Evolutionary conservation across 345 rosid species (phyloP), one percentile per base, ranked within the genome.

Genomic region (Mercurialis annua): DNA sequence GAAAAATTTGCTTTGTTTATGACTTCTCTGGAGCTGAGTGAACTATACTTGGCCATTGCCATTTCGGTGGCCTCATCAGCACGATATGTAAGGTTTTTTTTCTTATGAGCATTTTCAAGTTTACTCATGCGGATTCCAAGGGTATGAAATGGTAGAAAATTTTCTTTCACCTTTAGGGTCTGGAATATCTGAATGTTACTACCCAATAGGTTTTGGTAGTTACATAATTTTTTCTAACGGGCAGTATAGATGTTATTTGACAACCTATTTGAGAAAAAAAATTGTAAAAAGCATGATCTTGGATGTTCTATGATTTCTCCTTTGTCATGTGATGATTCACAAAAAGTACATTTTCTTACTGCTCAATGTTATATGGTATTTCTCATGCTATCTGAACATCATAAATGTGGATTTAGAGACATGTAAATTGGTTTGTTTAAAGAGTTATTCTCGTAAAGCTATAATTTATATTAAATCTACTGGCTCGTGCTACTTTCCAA

Each of bases 391-490:
- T 12, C 0, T 34, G 36, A 61, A 69, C 44, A 34, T 66, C 3
- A 0, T 0, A 0, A 30, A 62, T 46, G 40, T 63, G 10, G 60
- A 60, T 53, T 29, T 18, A 1, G 70, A 40, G 54, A 52, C 3
- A 1, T 76, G 81, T 51, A 62, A 51, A 43, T 44, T 46, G 44
- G 34, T 50, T 12, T 81, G 80, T 71, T 67, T 62, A 4, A 78
- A 56, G 21, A 72, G 62, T 64, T 81, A 78, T 31, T 70, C 80
- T 0, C 70, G 83, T 66, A 73, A 70, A 64, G 78, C 82, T 38
- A 77, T 68, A 67, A 51, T 71, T 3, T 81, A n/a, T n/a, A n/a
- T 72, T 56, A 27, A 21, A 1, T 12, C 57, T 6, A 20, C 0
- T 36, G 64, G 64, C 1, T 20, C 3, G 36, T 59, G 64, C 26